Percentiles rank a stretch among this genome's conserved stretches.
These are phyloP conservation scores for Balakata baccata DNA, from an alignment of 345 rosid species.

Conservation along the genomic window DNA sequence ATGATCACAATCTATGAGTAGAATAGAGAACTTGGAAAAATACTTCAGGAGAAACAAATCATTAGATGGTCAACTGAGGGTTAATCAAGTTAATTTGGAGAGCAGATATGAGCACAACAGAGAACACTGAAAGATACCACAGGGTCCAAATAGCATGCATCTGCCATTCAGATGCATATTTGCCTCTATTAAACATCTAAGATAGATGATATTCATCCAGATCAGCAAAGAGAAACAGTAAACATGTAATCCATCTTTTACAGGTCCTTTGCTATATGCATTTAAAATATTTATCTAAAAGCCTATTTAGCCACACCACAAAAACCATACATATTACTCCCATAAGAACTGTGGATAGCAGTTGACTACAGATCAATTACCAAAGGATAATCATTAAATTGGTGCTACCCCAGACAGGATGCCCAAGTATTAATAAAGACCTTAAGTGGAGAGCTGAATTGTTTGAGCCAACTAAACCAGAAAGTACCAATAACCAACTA, in stretches of 20 bases:
- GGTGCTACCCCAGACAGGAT: neutral
- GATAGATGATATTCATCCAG: neutral
- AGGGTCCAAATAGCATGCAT: neutral
- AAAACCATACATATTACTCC: neutral
- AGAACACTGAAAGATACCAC: neutral
- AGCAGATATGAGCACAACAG: neutral
- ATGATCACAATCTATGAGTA: no score
- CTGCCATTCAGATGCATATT: neutral
- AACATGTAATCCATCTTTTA: no score
- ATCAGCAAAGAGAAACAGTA: neutral
- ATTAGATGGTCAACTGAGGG: no score
- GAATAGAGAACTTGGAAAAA: no score
- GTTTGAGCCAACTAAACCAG: neutral
- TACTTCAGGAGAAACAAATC: no score
- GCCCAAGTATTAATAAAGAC: neutral
- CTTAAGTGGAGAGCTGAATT: no score
- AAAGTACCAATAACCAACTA: neutral
- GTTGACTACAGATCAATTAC: neutral
- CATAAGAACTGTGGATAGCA: neutral
- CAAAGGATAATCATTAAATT: neutral
- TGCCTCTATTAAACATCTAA: neutral
- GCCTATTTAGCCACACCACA: neutral
- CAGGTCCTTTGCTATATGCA: neutral
- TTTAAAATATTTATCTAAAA: neutral
- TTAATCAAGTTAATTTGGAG: no score